A percentile compares a stretch with the other conserved stretches of the same genome.
These are phyloP conservation scores for Physaria fendleri DNA, from an alignment of 345 rosid genomes.

Conservation along the genomic window DNA sequence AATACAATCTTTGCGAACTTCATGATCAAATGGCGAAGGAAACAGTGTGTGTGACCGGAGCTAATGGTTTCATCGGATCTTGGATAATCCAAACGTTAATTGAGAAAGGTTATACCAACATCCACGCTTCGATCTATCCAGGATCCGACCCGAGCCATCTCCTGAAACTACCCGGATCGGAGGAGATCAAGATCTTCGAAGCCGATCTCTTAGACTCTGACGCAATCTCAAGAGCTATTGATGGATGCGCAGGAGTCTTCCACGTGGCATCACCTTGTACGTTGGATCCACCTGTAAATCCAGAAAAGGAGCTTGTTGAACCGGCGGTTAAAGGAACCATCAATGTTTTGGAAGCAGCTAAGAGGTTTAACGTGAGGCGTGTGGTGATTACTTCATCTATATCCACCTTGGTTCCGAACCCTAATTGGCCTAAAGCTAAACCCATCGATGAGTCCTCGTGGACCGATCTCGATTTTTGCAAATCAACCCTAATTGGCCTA, in stretches of 20 bases:
- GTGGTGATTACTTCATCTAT: constrained; percentile 77
- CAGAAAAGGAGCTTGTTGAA: constrained; percentile 49
- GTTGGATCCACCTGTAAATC: constrained; percentile 57
- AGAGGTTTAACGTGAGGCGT: constrained; percentile 49
- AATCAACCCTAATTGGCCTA: constrained; percentile 62
- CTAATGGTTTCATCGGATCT: constrained; percentile 78
- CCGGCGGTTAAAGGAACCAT: constrained; percentile 84
- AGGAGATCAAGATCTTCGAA: constrained; percentile 37
- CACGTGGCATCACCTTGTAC: constrained; percentile 86
- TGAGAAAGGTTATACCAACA: constrained; percentile 45
- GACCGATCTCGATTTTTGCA: constrained; percentile 78
- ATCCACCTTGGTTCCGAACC: constrained; percentile 72
- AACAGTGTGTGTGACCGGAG: constrained; percentile 75
- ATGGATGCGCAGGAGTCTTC: constrained; percentile 74
- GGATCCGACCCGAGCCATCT: constrained; percentile 54
- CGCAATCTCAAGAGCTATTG: constrained; percentile 50
- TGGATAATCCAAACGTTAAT: constrained; percentile 58
- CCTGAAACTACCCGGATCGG: constrained; percentile 37
- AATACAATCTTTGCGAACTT: neutral
- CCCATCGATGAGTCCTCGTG: constrained; percentile 68
- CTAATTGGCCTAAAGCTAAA: constrained; percentile 44
- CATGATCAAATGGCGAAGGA: constrained; percentile 34
- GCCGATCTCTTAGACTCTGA: constrained; percentile 54
- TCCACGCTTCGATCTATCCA: constrained; percentile 59
- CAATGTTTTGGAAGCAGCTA: constrained; percentile 61